Conservation (phyloP, 169 alveolate genomes). For the Fabrea salina region DNA sequence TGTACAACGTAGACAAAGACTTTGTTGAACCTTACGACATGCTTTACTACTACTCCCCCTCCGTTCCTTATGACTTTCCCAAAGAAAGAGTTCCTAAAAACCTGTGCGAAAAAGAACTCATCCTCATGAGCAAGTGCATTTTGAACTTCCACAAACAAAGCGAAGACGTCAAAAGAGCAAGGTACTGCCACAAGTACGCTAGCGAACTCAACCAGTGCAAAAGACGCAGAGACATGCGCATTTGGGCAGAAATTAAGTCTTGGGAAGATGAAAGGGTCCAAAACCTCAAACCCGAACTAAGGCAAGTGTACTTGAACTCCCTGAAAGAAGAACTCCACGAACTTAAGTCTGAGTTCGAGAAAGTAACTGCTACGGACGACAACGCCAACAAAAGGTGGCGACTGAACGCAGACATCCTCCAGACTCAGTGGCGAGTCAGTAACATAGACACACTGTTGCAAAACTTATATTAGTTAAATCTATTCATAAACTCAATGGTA, state of each 20-base stretch:
- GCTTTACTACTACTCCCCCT: slow-evolving; percentile 22
- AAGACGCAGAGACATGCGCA: slow-evolving; percentile 22
- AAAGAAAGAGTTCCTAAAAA: slow-evolving; percentile 21
- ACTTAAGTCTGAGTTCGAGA: background rate
- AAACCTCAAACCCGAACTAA: background rate
- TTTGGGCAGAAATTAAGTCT: background rate
- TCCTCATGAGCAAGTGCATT: slow-evolving; percentile 4
- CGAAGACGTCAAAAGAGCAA: slow-evolving; percentile 2
- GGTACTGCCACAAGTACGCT: background rate
- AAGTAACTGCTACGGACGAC: background rate
- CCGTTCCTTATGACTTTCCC: slow-evolving; percentile 36
- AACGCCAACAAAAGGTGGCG: slow-evolving; percentile 17
- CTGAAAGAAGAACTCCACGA: slow-evolving; percentile 4
- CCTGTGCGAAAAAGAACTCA: slow-evolving; percentile 7
- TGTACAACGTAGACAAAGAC: background rate
- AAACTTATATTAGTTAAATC: too few relatives aligned
- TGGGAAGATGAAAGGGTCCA: slow-evolving; percentile 1
- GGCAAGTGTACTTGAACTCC: background rate
- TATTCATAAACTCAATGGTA: too few relatives aligned
- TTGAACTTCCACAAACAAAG: background rate
- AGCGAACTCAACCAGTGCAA: slow-evolving; percentile 22
- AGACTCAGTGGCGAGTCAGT: slow-evolving; percentile 32
- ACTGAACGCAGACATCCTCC: slow-evolving; percentile 12
- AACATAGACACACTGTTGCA: background rate
- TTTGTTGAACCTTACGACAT: slow-evolving; percentile 27